Evolutionary conservation across 2,329 filamentous ascomycete genomes (phyloP), one percentile per base, ranked within the genome.

Genomic region (Leptographium radiaticola): DNA sequence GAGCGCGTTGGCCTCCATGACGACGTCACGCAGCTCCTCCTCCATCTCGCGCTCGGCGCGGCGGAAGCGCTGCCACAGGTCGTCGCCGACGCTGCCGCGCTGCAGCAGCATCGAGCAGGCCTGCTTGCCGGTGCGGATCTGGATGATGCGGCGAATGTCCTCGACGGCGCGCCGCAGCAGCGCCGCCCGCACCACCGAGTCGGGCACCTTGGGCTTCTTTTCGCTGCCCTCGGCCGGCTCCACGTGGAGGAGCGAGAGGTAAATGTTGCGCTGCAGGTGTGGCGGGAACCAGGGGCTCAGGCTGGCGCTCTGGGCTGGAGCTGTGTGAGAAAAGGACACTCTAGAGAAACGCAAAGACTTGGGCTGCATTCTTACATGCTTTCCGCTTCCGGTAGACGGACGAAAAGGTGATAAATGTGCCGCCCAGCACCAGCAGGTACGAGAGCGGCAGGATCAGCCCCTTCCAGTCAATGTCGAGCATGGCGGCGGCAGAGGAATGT

Each of bases 21-120:
- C 89, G 30, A 97, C 91, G 70, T 98, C 93, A 62, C 88, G 81
- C 57, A 98, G 76, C 71, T 98, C 93, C 61, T 89, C 88, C 71
- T 98, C 90, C 75, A 97, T 94, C 71, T 98, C 93, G 73, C 94
- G 90, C 78, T 98, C 93, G 0, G 91, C 93, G 51, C 89, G 80
- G 70, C 84, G 71, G 69, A 97, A 95, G 42, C 91, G 79, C 73
- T 96, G 88, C 86, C 89, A 95, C 61, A 98, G 71, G 68, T 98
- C 93, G 67, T 98, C 93, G 15, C 93, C 91, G 2, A 98, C 89
- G 64, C 89, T 95, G 49, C 93, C 93, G 59, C 89, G 79, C 70
- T 95, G 89, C 62, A 97, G 70, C 60, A 98, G 73, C 30, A 83
- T 79, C 65, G 86, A 84, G 64, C 95, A 81, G 9, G 93, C 89